Conservation (phyloP, 2,329 filamentous ascomycete species). For the Cercospora zeae-maydis region DNA sequence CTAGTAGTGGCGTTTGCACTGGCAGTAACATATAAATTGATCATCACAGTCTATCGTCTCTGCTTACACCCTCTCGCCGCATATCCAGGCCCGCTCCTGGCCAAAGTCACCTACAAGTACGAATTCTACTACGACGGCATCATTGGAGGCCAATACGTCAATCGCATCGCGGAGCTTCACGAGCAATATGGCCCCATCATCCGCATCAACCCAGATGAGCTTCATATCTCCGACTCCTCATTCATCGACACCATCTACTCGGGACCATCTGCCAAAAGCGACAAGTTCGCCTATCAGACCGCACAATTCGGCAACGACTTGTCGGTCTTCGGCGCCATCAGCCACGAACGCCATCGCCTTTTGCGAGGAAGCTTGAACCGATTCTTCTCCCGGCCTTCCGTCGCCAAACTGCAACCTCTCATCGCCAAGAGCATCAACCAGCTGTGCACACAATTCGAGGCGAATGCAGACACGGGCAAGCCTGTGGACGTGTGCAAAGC, state of each 20-base stretch:
- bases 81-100: constrained; percentile 16
- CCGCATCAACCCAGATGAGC: constrained; percentile 9
- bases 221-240: constrained; percentile 8
- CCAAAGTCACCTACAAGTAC: constrained; percentile 11
- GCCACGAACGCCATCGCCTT: constrained; percentile 12
- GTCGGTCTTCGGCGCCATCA: constrained; percentile 10
- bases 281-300: constrained; percentile 10
- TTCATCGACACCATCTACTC: constrained; percentile 9
- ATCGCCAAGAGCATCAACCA: constrained; percentile 5
- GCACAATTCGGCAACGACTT: constrained; percentile 4
- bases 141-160: constrained; percentile 11
- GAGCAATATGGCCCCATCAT: constrained; percentile 13
- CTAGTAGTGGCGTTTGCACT: background rate
- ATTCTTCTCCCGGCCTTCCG: constrained; percentile 17
- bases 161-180: constrained; percentile 11
- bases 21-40: background rate
- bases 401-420: constrained; percentile 4
- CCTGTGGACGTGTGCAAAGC: constrained; percentile 1
- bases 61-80: constrained; percentile 17
- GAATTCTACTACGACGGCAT: constrained; percentile 21
- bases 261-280: background rate
- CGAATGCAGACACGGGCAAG: background rate
- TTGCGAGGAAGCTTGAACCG: constrained; percentile 8
- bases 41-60: constrained; percentile 8
- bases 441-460: constrained; percentile 3